phyloP scores from a whole-genome alignment of 768 basidiomycete species.

The Tricholoma sp. region DNA sequence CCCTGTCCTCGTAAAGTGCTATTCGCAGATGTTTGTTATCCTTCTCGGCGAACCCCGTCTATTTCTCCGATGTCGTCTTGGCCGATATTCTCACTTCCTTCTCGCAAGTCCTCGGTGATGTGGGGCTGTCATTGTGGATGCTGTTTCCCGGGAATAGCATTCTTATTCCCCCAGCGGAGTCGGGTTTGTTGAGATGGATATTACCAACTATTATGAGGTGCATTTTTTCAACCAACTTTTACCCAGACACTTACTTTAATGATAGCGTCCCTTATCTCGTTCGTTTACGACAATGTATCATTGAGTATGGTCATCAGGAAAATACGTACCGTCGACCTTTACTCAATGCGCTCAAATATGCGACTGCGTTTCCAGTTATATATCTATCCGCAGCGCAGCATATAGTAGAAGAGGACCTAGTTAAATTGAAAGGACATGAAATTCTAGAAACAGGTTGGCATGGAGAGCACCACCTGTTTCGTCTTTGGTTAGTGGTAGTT shows the following conservation, averaged over 20 bases:
- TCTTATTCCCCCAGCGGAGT: slow-evolving; percentile 53
- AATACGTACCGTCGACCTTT: slow-evolving; percentile 71
- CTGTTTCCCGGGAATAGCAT: slow-evolving; percentile 81
- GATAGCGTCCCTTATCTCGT: slow-evolving; percentile 78
- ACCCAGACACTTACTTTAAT: slow-evolving; percentile 3
- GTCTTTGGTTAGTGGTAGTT: slow-evolving; percentile 62
- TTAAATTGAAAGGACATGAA: slow-evolving; percentile 41
- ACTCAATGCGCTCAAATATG: slow-evolving; percentile 93
- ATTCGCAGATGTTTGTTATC: slow-evolving; percentile 72
- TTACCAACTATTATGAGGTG: slow-evolving; percentile 87
- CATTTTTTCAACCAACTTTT: slow-evolving; percentile 8
- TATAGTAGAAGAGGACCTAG: slow-evolving; percentile 56
- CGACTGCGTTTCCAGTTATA: slow-evolving; percentile 94
- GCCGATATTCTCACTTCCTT: slow-evolving; percentile 97
- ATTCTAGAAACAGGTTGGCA: slow-evolving; percentile 53
- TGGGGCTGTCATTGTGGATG: slow-evolving; percentile 87
- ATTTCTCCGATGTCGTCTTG: slow-evolving; percentile 89
- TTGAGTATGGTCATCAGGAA: slow-evolving; percentile 66
- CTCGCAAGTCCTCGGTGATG: slow-evolving; percentile 93
- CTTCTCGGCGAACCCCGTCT: slow-evolving; percentile 53
- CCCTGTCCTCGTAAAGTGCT: slow-evolving; percentile 41
- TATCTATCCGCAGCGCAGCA: slow-evolving; percentile 89
- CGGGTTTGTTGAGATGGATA: slow-evolving; percentile 68
- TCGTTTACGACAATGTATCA: slow-evolving; percentile 90
- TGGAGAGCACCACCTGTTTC: slow-evolving; percentile 74